Base-by-base conservation (phyloP, 208 protist genomes). In the Herpetomonas samuelpessoai region DNA sequence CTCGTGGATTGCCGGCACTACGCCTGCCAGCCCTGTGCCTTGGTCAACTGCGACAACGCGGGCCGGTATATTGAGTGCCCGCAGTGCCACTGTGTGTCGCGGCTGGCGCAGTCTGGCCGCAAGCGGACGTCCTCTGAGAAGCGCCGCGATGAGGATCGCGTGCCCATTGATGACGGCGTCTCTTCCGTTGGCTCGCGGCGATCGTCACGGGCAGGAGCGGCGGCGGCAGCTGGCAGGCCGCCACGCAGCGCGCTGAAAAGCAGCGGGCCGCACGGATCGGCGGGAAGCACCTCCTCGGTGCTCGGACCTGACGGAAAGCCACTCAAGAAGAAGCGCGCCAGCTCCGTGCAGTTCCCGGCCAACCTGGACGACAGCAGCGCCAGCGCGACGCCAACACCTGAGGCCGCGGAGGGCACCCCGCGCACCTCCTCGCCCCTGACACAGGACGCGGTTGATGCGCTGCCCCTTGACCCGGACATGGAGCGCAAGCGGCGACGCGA, bases 1-100 rank as follows among this genome's bases (percentile, higher is more conserved):
- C 85, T 95, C 18, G 75, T 91, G 1, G 84, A 95, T 72, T 95
- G 88, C 66, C 79, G 82, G n/a, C 88, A 95, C 69, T 92, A 92
- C 69, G 85, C 79, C 19, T 95, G 88, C 50, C 88, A 95, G 73
- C 88, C 88, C n/a, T 95, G 88, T 60, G 88, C 88, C 4, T 71
- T 95, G 29, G 88, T 95, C 18, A 59, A 90, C 65, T 92, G 80
- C 59, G 81, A 91, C 57, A 86, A 90, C 54, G 83, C 76, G 0
- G 88, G 88, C 0, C 76, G 81, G 18, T 68, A 63, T 49, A 91
- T 95, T 62, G 39, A 48, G 27, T 95, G 88, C 57, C 88, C 88
- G 9, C 62, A 62, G 52, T 95, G 88, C 63, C 65, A 83, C 68
- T 86, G 78, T 56, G 56, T 83, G 28, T 95, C 88, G 9, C 81